Base-by-base conservation (phyloP, 805 yeast genomes). In the Ogataea naganishii region DNA sequence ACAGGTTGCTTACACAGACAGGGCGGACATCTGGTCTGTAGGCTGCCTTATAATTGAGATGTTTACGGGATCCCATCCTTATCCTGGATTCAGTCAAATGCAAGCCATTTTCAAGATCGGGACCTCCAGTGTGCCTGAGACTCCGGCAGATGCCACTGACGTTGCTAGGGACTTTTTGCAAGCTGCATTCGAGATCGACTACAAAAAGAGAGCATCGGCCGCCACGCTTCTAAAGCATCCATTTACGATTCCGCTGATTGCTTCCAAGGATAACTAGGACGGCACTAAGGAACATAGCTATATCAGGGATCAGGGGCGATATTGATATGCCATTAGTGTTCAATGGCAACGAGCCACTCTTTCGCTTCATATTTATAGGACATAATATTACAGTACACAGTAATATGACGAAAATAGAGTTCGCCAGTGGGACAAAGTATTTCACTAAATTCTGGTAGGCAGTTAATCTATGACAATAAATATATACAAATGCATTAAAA, bases 51-150 rank as follows among this genome's bases (percentile, higher is more conserved):
- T 89, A 10, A 78, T 92, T 20, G 98, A 92, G 54, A 86, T 92
- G 95, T 78, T 84, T 45, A 86, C 98, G 0, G 97, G 96, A 2
- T 75, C 76, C 34, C 98, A 92, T 53, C 98, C 98, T 17, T 92
- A 81, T 60, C 97, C 98, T 2, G 81, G 82, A 35, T 82, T 86
- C 41, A 78, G 86, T 29, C 97, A 86, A 51, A 85, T 88, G 94
- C 98, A 92, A 56, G 97, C 97, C 7, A 80, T 92, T 22, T 92
- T 88, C 69, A 79, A 81, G 52, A 81, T 92, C 32, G 98, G 98
- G 2, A 82, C 92, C 1, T 76, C 80, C 41, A 69, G 80, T 1
- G 54, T 65, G n/a, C 98, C 98, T 0, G 77, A 69, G 26, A 66
- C 84, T 6, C 97, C 97, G 0, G 64, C 68, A 7, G 69, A 75